Base-by-base conservation (phyloP, 306 rosid species). In the Lathyrus aphaca region DNA sequence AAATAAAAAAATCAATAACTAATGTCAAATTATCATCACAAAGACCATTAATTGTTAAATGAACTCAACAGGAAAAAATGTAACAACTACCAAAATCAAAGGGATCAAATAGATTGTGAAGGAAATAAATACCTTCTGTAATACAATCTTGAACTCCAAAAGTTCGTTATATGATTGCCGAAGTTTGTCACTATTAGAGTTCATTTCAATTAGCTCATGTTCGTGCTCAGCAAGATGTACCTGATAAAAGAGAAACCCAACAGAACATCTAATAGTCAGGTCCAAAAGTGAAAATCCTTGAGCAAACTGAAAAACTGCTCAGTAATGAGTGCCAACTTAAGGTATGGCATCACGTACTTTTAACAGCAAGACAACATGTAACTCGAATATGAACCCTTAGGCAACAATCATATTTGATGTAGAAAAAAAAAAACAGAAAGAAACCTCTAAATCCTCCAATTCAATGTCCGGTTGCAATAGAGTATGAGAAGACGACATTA, bases 151-250 rank as follows among this genome's bases (percentile, higher is more conserved):
- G 90, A 91, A 95, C 72, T 95, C 99, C 49, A 95, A 64, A 70
- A 95, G 99, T 86, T 95, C 99, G 66, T 95, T 95, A 79, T 84
- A 95, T 59, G 99, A 91, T 75, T 84, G 97, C 35, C 57, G 91
- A 67, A 95, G 96, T 70, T 84, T 89, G 77, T 95, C 99, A 42
- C 97, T 77, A 71, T 95, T 95, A 61, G 92, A 87, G 75, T 91
- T 95, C 92, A 83, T 87, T 83, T 95, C 97, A 64, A 86, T 82
- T 37, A 95, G 89, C 84, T 95, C 99, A 68, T 87, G 95, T 75
- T 95, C 99, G 37, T 91, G 96, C 83, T 95, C 99, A 61, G 95
- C 90, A 77, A 95, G 91, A 84, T 86, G 97, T 66, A 77, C 69
- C 99, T 95, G 87, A 76, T 60, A 80, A 46, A 71, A 53, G 64